Evolutionary conservation across 306 rosid species (phyloP), one percentile per base, ranked within the genome.

Genomic region (Ochetophila trinervis): DNA sequence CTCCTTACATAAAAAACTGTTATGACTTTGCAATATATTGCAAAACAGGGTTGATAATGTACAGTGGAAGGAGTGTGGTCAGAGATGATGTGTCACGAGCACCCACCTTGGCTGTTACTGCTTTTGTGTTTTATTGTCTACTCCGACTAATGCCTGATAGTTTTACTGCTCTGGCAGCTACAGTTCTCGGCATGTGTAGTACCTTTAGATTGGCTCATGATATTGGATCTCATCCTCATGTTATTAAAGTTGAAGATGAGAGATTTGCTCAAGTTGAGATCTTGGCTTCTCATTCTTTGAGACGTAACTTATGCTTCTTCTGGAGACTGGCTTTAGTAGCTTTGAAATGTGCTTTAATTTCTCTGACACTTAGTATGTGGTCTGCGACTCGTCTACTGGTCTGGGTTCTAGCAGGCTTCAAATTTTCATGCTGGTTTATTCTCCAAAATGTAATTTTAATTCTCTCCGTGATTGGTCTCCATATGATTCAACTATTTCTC

Each of bases 1-100:
- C 81, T 61, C 50, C 79, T 19, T 84, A 81, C 80, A 84, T 76
- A 72, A 89, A 87, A 60, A 92, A 92, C 71, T 89, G 95, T 27
- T 89, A 92, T 67, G 87, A 89, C 74, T 92, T 89, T 47, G 93
- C 95, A 3, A 79, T 87, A 50, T 92, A 92, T 74, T 92, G 95
- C 77, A 92, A 92, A 74, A 92, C 95, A 8, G 93, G 91, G 0
- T 67, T 92, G 79, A 86, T 84, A 24, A 76, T 79, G 35, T 14
- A 17, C 51, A 58, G 76, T 13, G 44, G 30, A 60, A 72, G 69
- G 17, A 72, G 80, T 3, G 77, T 80, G 6, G 91, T 91, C 14
- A 51, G 79, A 68, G 84, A 96, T 24, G 92, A 95, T n/a, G n/a
- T n/a, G 9, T 95, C 87, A 66, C 83, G 82, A 14, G 61, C 87